Conservation (phyloP, 768 basidiomycete species). For the Rhodotorula sphaerocarpa region DNA sequence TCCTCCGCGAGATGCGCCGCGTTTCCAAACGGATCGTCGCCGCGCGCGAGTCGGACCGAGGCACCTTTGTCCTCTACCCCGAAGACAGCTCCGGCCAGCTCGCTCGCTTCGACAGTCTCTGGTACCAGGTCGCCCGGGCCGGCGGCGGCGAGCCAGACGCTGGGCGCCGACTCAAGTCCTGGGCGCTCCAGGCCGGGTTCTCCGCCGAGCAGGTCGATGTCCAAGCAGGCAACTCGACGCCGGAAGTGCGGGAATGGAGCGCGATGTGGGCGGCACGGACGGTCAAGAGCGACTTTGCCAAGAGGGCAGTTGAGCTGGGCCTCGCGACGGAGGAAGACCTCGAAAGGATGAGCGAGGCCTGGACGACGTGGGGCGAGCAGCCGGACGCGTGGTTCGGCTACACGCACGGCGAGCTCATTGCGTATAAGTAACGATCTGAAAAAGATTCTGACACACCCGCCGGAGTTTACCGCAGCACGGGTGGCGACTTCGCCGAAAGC, state of each 20-base stretch:
- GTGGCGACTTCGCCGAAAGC: too few species aligned
- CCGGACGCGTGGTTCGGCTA: constrained; percentile 45
- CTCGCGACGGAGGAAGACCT: constrained; percentile 38
- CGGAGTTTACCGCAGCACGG: too few species aligned
- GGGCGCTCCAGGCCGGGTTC: constrained; percentile 46
- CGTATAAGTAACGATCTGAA: too few species aligned
- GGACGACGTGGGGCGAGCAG: constrained; percentile 42
- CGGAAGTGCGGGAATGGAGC: constrained; percentile 45
- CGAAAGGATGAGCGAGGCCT: constrained; percentile 35
- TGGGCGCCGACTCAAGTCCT: constrained; percentile 45
- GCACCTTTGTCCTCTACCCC: constrained; percentile 44
- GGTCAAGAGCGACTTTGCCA: constrained; percentile 43
- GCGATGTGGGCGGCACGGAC: constrained; percentile 46
- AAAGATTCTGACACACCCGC: too few species aligned
- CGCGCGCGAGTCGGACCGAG: constrained; percentile 47
- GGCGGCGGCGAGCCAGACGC: constrained; percentile 47
- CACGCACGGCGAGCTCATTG: constrained; percentile 41
- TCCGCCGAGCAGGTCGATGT: constrained; percentile 39
- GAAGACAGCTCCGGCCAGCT: constrained; percentile 20
- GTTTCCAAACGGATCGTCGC: constrained; percentile 50
- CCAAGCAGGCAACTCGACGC: constrained; percentile 45
- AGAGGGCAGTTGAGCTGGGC: constrained; percentile 41
- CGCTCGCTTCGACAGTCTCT: constrained; percentile 8
- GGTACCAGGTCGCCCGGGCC: constrained; percentile 39
- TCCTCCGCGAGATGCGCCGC: constrained; percentile 50